A percentile compares a stretch with the other conserved stretches of the same genome.
Conservation (phyloP, 495 filamentous ascomycete genomes). For the Parmelia sp. region DNA sequence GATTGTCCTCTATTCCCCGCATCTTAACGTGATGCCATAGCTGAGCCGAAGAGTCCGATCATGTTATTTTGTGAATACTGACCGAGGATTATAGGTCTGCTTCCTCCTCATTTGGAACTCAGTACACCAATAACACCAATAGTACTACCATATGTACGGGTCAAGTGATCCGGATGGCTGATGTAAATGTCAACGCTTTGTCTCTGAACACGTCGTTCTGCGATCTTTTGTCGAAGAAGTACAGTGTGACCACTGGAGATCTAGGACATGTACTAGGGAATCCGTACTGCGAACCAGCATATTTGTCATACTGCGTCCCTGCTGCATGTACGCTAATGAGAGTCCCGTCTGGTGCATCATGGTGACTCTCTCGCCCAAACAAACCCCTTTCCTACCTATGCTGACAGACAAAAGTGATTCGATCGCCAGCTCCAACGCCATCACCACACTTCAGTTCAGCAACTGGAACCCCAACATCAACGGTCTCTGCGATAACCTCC, state of each 20-base stretch:
- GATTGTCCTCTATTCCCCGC: not conserved
- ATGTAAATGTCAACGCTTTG: not conserved
- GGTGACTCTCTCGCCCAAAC: not conserved
- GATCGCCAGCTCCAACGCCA: conserved; percentile 15
- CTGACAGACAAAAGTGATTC: conserved; percentile 10
- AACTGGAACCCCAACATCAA: conserved; percentile 22
- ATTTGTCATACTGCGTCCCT: conserved; percentile 18
- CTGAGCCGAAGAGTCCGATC: too few species aligned
- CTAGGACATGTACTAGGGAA: conserved; percentile 22
- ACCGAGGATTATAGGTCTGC: not conserved
- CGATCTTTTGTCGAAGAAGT: conserved; percentile 23
- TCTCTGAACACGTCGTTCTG: conserved; percentile 19
- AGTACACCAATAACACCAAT: not conserved
- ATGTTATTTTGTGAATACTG: too few species aligned
- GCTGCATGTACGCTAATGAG: conserved; percentile 10
- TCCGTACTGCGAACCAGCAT: conserved; percentile 8
- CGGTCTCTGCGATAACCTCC: conserved; percentile 21
- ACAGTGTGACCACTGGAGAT: conserved; percentile 29
- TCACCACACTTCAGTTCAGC: conserved; percentile 12
- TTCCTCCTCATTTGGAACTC: not conserved
- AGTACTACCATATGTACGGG: not conserved
- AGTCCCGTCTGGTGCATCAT: not conserved
- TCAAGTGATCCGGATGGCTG: not conserved
- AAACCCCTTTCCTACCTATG: not conserved
- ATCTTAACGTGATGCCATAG: not conserved